A percentile compares a stretch with the other conserved stretches of the same genome.
Evolutionary conservation across 208 protist genomes (phyloP).

Genomic region (Crithidia sp.): DNA sequence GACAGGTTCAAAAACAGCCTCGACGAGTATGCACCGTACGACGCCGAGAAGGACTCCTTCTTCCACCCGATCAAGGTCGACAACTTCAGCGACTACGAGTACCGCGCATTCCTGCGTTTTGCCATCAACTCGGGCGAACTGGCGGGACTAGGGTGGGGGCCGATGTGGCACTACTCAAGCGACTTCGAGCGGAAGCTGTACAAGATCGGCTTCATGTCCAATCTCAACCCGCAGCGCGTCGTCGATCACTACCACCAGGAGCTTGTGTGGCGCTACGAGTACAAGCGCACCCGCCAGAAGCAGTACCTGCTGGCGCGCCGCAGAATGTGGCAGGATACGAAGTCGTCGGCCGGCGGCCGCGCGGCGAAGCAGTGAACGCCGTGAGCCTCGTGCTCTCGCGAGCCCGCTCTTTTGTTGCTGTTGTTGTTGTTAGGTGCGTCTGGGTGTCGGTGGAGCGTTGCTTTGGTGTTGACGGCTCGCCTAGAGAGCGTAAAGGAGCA

Average conservation of each 20-base stretch:
- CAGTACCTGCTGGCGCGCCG: slow-evolving; percentile 83
- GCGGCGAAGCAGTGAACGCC: slow-evolving; percentile 1
- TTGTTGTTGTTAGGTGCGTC: not conserved
- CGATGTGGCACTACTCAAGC: slow-evolving; percentile 91
- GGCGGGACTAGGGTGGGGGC: slow-evolving; percentile 91
- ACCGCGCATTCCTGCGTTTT: slow-evolving; percentile 86
- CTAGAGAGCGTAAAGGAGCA: no score
- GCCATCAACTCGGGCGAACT: slow-evolving; percentile 91
- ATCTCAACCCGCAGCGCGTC: slow-evolving; percentile 88
- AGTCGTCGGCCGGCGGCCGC: not conserved
- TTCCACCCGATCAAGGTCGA: slow-evolving; percentile 88
- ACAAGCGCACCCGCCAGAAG: slow-evolving; percentile 88
- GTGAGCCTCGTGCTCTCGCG: no score
- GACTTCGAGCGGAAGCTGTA: slow-evolving; percentile 93
- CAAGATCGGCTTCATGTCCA: slow-evolving; percentile 93
- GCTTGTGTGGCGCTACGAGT: slow-evolving; percentile 91
- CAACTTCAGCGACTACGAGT: slow-evolving; percentile 93
- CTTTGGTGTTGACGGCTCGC: no score
- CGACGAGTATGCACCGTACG: slow-evolving; percentile 91
- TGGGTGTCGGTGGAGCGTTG: no score
- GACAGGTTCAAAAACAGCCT: slow-evolving; percentile 80
- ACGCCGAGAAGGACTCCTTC: slow-evolving; percentile 89
- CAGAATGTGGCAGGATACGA: slow-evolving; percentile 28
- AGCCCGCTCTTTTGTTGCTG: not conserved
- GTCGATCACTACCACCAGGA: slow-evolving; percentile 94